Base-by-base conservation (phyloP, 192 early-diverging fungal species). In the Coemansia sp. region DNA sequence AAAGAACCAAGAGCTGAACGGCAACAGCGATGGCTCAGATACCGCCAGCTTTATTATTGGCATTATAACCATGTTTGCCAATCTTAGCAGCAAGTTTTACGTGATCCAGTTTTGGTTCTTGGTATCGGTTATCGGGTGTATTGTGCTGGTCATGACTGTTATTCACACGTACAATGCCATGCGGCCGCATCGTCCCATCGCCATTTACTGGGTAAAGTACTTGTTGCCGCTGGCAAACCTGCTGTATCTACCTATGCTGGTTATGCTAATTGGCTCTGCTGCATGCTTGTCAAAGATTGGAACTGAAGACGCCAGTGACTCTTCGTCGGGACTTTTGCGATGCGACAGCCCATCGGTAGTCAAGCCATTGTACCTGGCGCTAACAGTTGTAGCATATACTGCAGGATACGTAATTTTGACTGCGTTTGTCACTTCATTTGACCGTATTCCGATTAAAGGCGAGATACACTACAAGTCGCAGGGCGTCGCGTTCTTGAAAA, bases 391-490 rank as follows among this genome's bases (percentile, higher is more conserved):
- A 1, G 88, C 83, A 2, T 91, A 90, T 56, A 82, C 85, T 0
- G 61, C 84, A 7, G 87, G 87, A 12, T 90, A 90, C 55, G 62
- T 87, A 29, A 69, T 90, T 27, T 74, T 90, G 56, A 89, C 88
- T 10, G 71, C 86, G 7, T 90, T 91, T 71, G 67, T 91, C 19
- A 89, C 90, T 3, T 88, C 87, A 0, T 87, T 88, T 59, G 90
- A 91, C 49, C 83, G 87, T 6, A 84, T 85, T 21, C 90, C 90
- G 1, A 72, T 74, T 6, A 73, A 85, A 16, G 87, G 86, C 52
- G 90, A 91, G 74, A 90, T 90, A 43, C 85, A 86, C 55, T 91
- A 87, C 73, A 85, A 83, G 53, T 86, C 88, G n/a, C 86, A 86
- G 51, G 83, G 85, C 37, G 83, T 89, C n/a, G 90, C 88, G 4